Evolutionary conservation across 2,329 filamentous ascomycete species (phyloP).

Genomic region (Nannizziopsis barbatae): DNA sequence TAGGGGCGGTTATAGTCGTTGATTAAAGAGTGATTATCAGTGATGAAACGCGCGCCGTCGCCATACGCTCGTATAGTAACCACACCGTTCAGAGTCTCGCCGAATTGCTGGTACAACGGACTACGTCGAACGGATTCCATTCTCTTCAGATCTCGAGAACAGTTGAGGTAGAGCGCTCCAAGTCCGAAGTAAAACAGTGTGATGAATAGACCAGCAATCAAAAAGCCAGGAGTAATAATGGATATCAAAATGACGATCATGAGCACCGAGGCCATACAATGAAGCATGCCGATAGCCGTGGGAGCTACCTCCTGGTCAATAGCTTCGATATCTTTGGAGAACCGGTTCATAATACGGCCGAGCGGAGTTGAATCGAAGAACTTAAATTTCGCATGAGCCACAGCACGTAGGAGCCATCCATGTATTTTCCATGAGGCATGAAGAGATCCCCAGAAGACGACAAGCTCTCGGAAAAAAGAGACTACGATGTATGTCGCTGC

Average conservation of each 20-base stretch:
- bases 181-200: conserved; percentile 70
- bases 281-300: conserved; percentile 65
- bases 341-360: conserved; percentile 94
- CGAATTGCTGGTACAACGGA: conserved; percentile 94
- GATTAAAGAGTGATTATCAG: conserved; percentile 77
- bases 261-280: conserved; percentile 57
- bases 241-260: conserved; percentile 84
- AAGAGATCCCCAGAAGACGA: conserved; percentile 85
- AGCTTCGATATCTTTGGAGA: conserved; percentile 93
- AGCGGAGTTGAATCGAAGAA: conserved; percentile 96
- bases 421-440: conserved; percentile 80
- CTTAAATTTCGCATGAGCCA: conserved; percentile 85
- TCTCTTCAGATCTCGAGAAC: conserved; percentile 90
- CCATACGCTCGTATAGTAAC: conserved; percentile 95
- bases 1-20: conserved; percentile 88
- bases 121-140: conserved; percentile 89
- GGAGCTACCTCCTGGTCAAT: conserved; percentile 94
- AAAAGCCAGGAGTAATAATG: conserved; percentile 76
- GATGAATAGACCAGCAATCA: conserved; percentile 79
- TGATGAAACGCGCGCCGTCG: conserved; percentile 82
- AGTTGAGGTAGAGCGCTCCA: conserved; percentile 76
- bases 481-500: conserved; percentile 67
- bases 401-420: conserved; percentile 59
- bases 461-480: conserved; percentile 70
- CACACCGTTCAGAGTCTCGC: conserved; percentile 86